Evolutionary conservation across 352 stramenopile genomes (phyloP).

Genomic region (Achlya hypogyna): DNA sequence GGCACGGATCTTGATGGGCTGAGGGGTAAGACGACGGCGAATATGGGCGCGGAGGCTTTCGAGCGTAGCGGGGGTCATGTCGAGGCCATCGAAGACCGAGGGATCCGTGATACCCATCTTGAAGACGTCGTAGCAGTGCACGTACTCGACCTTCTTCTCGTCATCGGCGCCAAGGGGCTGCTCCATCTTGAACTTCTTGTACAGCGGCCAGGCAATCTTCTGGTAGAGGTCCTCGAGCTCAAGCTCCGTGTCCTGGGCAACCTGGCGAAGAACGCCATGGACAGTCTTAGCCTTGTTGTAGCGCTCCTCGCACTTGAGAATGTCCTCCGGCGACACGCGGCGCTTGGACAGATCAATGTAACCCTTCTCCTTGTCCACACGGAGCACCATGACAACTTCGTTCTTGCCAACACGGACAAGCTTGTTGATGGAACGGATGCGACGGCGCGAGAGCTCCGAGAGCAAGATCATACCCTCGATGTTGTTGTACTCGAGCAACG

Average conservation of each 20-base stretch:
- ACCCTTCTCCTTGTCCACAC: constrained; percentile 99
- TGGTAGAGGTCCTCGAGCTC: constrained; percentile 80
- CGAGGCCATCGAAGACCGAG: constrained; percentile 80
- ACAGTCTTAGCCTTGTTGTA: constrained; percentile 99
- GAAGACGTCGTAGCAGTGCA: constrained; percentile 99
- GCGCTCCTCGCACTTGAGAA: constrained; percentile 97
- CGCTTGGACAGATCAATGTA: constrained; percentile 99
- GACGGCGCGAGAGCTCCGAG: constrained; percentile 96
- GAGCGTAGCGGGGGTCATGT: constrained; percentile 81
- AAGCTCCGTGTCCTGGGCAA: constrained; percentile 66
- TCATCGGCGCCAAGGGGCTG: constrained; percentile 42
- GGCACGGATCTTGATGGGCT: constrained; percentile 99
- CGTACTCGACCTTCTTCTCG: constrained; percentile 87
- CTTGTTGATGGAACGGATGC: constrained; percentile 99
- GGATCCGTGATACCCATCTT: constrained; percentile 94
- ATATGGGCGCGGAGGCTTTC: constrained; percentile 95
- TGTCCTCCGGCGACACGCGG: constrained; percentile 98
- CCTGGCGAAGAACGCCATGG: constrained; percentile 88
- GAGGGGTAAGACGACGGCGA: constrained; percentile 92
- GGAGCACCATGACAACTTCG: constrained; percentile 99
- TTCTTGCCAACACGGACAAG: constrained; percentile 99
- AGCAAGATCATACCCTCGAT: constrained; percentile 99
- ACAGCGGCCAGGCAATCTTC: constrained; percentile 96
- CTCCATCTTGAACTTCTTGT: constrained; percentile 94
- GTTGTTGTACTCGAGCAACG: constrained; percentile 99